Base-by-base conservation (phyloP, 2,329 filamentous ascomycete species). In the Tolypocladium tropicale region DNA sequence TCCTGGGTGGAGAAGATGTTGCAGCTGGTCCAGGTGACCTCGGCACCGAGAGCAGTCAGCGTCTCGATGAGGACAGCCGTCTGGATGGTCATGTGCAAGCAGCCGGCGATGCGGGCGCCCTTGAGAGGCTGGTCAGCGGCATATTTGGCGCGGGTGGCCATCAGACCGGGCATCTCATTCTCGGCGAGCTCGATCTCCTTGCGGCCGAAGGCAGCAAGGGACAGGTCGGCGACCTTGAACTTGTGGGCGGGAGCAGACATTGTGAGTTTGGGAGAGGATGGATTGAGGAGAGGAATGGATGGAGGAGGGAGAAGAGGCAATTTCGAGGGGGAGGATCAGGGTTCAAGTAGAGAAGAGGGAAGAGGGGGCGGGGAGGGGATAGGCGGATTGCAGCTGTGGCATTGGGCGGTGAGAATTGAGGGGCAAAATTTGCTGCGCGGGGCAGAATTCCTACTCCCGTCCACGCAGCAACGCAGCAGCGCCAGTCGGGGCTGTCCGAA, bases 1-100 rank as follows among this genome's bases (percentile, higher is more conserved):
- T 97, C 94, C 78, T 96, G 93, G 68, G 93, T 97, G 74, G 89
- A 94, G 88, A 96, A 99, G 78, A 99, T 97, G 85, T 99, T 97
- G 88, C 94, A 99, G 68, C 89, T 94, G 60, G 93, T 89, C 94
- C 94, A 97, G 73, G 94, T 99, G 68, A 97, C 89, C 84, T 97
- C 94, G 69, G 94, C 94, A 79, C 94, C 94, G 69, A 99, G 90
- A 66, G 87, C 81, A 70, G 83, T 89, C 72, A 99, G 86, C 64
- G 94, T 99, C 86, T 99, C 94, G 77, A 99, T 99, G 70, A 99
- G 87, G 72, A 99, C 94, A 68, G 94, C 94, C 64, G 94, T 99
- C 83, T 99, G 94, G 79, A 99, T 97, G 74, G 94, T 97, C 93
- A 96, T 96, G 87, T 96, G 92, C 74, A 97, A 82, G 79, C 94